Conservation (phyloP, 352 stramenopile genomes). For the Pythium graminicola region DNA sequence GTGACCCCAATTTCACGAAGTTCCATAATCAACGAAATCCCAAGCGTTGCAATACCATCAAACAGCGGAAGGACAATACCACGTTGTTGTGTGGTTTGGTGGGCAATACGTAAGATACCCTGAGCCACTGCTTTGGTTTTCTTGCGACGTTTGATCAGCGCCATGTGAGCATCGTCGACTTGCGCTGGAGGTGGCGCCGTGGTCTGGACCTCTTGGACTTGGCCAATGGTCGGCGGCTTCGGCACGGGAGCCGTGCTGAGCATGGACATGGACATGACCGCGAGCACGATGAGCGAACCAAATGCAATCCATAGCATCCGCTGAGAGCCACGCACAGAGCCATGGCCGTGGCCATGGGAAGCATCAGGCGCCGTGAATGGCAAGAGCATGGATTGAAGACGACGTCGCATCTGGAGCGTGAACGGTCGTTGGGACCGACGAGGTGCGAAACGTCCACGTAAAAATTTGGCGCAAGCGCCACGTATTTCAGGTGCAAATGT, state of each 20-base stretch:
- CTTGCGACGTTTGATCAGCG: neutral
- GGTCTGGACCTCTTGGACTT: neutral
- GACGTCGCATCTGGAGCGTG: slow-evolving; percentile 2
- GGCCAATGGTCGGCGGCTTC: neutral
- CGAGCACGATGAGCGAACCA: slow-evolving; percentile 10
- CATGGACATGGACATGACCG: slow-evolving; percentile 8
- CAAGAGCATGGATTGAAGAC: slow-evolving; percentile 5
- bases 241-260: slow-evolving; percentile 1
- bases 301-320: slow-evolving; percentile 9
- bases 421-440: neutral
- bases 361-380: neutral
- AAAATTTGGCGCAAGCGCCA: no score
- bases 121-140: slow-evolving; percentile 7
- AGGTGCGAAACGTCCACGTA: neutral
- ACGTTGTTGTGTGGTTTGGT: slow-evolving; percentile 28
- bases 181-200: neutral
- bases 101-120: slow-evolving; percentile 9
- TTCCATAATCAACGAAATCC: slow-evolving; percentile 56
- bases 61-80: slow-evolving; percentile 65
- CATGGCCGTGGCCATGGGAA: neutral
- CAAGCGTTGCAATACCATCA: slow-evolving; percentile 47
- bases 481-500: no score
- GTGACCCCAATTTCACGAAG: slow-evolving; percentile 39
- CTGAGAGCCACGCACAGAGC: neutral
- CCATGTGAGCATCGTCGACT: neutral